Evolutionary conservation across 495 filamentous ascomycete species (phyloP), one percentile per base, ranked within the genome.

Genomic region (Glarea lozoyensis): DNA sequence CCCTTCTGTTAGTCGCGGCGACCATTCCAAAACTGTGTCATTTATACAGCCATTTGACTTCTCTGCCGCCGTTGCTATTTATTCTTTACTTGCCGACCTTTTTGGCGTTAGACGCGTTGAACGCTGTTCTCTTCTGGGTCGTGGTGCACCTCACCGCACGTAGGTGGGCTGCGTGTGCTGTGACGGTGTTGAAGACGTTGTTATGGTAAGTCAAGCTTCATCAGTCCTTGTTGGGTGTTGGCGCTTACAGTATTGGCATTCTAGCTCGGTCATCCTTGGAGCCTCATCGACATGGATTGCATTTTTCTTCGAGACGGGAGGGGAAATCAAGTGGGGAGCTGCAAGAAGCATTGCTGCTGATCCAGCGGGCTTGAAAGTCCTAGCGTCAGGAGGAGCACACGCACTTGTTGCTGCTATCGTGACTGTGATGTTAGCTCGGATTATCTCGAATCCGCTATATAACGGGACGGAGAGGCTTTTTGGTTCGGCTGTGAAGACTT

Each of bases 301-400:
- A 16, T 41, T 41, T 16, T 41, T 29, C 18, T 29, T 30, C 39
- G 25, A 29, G 24, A 41, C 39, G 1, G 39, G 39, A 10, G 22
- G 25, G 12, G 39, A 41, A 21, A 41, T 41, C 21, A 41, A 41
- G 31, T 41, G 39, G 39, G 25, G 25, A 10, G 39, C 39, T n/a
- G 39, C 39, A 6, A 30, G 19, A 24, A 41, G 31, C 19, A 13
- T 41, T 17, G 39, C 39, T 25, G 11, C 13, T 4, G 39, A 41
- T 17, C 22, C 22, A 2, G 39, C 22, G 12, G 39, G 39, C 20
- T 31, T 29, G 9, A 41, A 41, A 30, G 20, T 41, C 7, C 22
- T 30, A 3, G 23, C 31, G 6, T 29, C 22, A 10, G 39, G 39
- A 10, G 24, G 21, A 15, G n/a, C 23, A 4, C 39, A 31, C 10